These are phyloP conservation scores for Lyophyllum atratum DNA, from an alignment of 768 basidiomycete species.

Conservation along the genomic window DNA sequence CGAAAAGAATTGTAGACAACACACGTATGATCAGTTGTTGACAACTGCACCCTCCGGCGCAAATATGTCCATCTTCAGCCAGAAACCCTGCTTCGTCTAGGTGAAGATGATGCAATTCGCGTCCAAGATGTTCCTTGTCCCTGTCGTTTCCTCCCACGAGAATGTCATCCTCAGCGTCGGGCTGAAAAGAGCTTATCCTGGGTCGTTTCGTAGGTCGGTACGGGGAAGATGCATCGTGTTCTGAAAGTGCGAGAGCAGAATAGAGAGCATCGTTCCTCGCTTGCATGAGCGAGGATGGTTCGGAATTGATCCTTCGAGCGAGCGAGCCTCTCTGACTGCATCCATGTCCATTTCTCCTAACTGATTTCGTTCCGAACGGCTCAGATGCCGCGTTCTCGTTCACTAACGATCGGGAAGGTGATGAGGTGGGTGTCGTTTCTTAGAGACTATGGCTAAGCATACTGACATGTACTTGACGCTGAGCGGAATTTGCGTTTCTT, in stretches of 20 bases:
- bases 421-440: background rate
- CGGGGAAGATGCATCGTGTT: background rate
- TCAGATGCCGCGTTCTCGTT: constrained; percentile 3
- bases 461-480: constrained; percentile 6
- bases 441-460: background rate
- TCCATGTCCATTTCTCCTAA: background rate
- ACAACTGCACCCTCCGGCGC: background rate
- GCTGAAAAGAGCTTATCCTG: background rate
- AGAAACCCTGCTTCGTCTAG: background rate
- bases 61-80: background rate
- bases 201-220: background rate
- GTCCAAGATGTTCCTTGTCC: background rate
- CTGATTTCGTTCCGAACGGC: background rate
- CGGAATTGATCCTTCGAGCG: background rate
- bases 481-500: constrained; percentile 7
- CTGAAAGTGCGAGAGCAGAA: background rate
- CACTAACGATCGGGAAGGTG: background rate
- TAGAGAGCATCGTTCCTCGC: background rate
- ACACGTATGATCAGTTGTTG: background rate
- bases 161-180: background rate
- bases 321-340: background rate
- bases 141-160: background rate
- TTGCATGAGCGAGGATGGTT: background rate
- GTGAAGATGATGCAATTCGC: background rate
- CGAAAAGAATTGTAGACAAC: background rate